Base-by-base conservation (phyloP, 2,329 filamentous ascomycete species). In the Xylariaceae sp. region DNA sequence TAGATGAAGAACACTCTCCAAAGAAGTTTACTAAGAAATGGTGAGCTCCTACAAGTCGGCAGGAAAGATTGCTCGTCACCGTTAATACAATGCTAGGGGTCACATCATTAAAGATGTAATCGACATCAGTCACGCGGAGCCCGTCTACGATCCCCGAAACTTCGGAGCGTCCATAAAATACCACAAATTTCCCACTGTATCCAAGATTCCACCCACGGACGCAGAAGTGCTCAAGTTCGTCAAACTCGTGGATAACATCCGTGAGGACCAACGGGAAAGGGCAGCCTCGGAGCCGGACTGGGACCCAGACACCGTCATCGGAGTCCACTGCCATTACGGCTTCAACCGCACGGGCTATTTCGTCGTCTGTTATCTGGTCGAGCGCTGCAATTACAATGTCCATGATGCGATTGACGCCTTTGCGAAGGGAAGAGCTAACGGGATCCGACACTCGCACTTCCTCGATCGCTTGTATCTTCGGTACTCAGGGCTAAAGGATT, bases 321-420 rank as follows among this genome's bases (percentile, higher is more conserved):
- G 85, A 2, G 88, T 95, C 0, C 91, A 97, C 61, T 97, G 91
- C 56, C 91, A 97, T 58, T 96, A 96, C 54, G 91, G 91, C 0
- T 96, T 94, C 68, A 96, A 97, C 61, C 79, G 90, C 17, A 96
- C 91, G 0, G 91, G 91, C 0, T 95, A 91, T 62, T 87, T 96
- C 59, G 80, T 97, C 38, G 85, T 88, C 24, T 89, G 83, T 56
- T 97, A 96, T 59, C 71, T 97, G n/a, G 83, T 96, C 12, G 89
- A 96, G 67, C 73, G 81, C 35, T 78, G 85, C 51, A 82, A 79
- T 0, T 90, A 79, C 55, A 70, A 69, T 17, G 78, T 95, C 2
- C 78, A 86, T 54, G 80, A 85, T 41, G 91, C 91, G 1, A 81
- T 97, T 45, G 80, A 87, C 39, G 76, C 81, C 45, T 97, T 97